These are phyloP conservation scores for Trametes versicolor DNA, from an alignment of 1,284 basidiomycete genomes.

Conservation along the genomic window DNA sequence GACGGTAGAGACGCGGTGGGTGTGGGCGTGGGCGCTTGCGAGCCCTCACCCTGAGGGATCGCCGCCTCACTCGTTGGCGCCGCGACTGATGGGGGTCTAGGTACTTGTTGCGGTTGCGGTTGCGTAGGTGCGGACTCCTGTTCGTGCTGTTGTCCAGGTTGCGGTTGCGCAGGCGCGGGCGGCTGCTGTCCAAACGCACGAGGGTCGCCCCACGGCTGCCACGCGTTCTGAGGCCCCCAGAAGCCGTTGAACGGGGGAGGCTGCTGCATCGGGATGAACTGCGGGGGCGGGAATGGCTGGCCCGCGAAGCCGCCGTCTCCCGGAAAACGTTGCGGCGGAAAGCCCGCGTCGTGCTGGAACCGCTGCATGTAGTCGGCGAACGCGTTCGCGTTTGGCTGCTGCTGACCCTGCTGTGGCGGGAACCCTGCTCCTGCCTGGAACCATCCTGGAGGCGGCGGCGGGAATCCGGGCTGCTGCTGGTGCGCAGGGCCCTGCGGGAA, in stretches of 20 bases:
- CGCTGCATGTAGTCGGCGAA: constrained; percentile 29
- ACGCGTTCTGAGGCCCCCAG: constrained; percentile 66
- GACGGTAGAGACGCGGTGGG: constrained; percentile 6
- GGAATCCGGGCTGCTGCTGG: constrained; percentile 5
- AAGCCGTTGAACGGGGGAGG: constrained; percentile 58
- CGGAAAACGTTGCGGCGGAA: too few species aligned
- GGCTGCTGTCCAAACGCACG: constrained; percentile 38
- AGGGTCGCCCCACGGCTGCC: constrained; percentile 66
- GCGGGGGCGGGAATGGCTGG: constrained; percentile 40
- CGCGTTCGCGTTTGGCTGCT: constrained; percentile 9
- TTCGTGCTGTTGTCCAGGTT: constrained; percentile 7
- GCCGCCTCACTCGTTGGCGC: constrained; percentile 3
- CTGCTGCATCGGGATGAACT: constrained; percentile 40
- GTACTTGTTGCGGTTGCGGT: constrained; percentile 18
- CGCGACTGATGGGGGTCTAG: constrained; percentile 25
- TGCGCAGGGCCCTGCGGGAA: constrained; percentile 29
- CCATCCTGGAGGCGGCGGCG: neutral
- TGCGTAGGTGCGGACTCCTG: too few species aligned
- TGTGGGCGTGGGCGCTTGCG: constrained; percentile 20
- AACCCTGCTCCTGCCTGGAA: neutral
- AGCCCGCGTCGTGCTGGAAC: too few species aligned
- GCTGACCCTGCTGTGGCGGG: neutral
- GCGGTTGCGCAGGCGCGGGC: constrained; percentile 4
- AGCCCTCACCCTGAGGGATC: neutral
- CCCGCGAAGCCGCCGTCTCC: constrained; percentile 18